Base-by-base conservation (phyloP, 352 stramenopile species). In the Thraustotheca clavata region DNA sequence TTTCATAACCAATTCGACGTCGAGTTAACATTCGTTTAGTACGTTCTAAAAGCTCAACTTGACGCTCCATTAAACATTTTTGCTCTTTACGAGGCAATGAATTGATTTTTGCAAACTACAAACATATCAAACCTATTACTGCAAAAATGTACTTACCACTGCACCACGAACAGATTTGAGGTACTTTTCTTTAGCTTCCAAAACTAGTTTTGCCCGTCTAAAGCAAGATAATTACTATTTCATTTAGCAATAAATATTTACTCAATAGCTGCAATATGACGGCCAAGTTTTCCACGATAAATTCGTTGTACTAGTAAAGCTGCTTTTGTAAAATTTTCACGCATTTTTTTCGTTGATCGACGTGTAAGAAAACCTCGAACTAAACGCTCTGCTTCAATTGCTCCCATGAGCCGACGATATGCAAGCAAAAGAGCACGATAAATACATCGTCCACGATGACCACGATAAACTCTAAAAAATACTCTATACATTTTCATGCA, bases 381-480 rank as follows among this genome's bases (percentile, higher is more conserved):
- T n/a, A 65, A 27, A 16, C 38, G 43, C 46, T 65, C 33, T 18
- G 55, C 27, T 12, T 36, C 43, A 22, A 65, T 52, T 6, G 57
- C 57, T 16, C 33, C 57, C 16, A 49, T 14, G 14, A 65, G 38
- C 18, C 36, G 57, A 8, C 38, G 57, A 16, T n/a, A 20, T 6
- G 57, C 35, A 4, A 49, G 18, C 31, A 9, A n/a, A 9, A 22
- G 43, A 29, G 31, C 40, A 24, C 57, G 57, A 18, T 29, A 48
- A 11, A 47, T n/a, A 12, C 20, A 33, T 9, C 81, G 72, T 0
- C 70, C 81, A 16, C 49, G 46, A 20, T 74, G 50, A 0, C 75
- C 76, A 22, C 76, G 71, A 57, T 79, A 82, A 20, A 83, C 48
- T 16, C 77, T 65, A 35, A 31, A 46, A 46, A 18, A 46, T 46